A percentile compares a stretch with the other conserved stretches of the same genome.
These are phyloP conservation scores for Brettanomyces naardenensis DNA, from an alignment of 805 yeast genomes.

Conservation along the genomic window DNA sequence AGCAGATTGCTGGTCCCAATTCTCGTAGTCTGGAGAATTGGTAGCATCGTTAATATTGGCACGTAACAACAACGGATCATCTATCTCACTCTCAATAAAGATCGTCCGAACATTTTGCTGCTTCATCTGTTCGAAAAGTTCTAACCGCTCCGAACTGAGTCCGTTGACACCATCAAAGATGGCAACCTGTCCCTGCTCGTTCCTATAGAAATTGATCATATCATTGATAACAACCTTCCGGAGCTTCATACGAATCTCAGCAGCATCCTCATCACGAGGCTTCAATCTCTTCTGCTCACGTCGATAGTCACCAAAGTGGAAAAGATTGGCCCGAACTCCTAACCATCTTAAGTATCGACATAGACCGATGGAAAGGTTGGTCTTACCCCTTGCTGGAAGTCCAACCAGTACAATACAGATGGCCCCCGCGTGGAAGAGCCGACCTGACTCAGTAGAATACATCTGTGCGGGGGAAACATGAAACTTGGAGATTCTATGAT, in stretches of 20 bases:
- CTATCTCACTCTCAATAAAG: slow-evolving; percentile 83
- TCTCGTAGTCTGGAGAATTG: slow-evolving; percentile 77
- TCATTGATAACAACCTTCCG: slow-evolving; percentile 60
- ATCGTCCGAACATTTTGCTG: slow-evolving; percentile 62
- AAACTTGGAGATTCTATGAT: slow-evolving; percentile 48
- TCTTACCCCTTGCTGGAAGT: slow-evolving; percentile 92
- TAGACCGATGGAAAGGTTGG: slow-evolving; percentile 83
- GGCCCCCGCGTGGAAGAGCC: slow-evolving; percentile 92
- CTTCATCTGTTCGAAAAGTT: slow-evolving; percentile 46
- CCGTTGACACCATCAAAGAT: slow-evolving; percentile 95
- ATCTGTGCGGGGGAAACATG: slow-evolving; percentile 87
- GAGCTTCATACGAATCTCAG: slow-evolving; percentile 47
- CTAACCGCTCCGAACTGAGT: slow-evolving; percentile 54
- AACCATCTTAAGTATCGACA: slow-evolving; percentile 93
- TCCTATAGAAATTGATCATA: slow-evolving; percentile 59
- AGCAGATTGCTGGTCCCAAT: slow-evolving; percentile 70
- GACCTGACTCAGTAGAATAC: slow-evolving; percentile 87
- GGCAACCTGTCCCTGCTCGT: slow-evolving; percentile 86
- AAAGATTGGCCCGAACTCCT: slow-evolving; percentile 87
- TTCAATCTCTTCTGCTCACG: slow-evolving; percentile 45
- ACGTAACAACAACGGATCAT: slow-evolving; percentile 58
- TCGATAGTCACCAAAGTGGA: slow-evolving; percentile 89
- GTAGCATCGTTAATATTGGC: slow-evolving; percentile 81
- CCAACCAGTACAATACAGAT: slow-evolving; percentile 86
- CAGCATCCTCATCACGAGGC: slow-evolving; percentile 38